Evolutionary conservation across 2,329 filamentous ascomycete species (phyloP).

Genomic region (Apiospora saccharicola): DNA sequence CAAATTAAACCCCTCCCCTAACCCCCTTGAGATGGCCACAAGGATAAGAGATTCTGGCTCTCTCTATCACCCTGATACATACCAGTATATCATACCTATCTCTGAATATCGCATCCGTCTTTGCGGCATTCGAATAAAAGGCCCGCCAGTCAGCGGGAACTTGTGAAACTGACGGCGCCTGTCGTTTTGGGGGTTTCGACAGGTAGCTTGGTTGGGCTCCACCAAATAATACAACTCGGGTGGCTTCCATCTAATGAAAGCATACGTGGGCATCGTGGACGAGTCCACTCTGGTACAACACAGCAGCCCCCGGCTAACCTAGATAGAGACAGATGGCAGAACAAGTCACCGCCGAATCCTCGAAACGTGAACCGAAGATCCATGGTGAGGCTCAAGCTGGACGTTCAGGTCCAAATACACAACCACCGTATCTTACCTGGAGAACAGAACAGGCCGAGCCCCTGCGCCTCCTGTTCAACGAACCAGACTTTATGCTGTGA

Average conservation of each 20-base stretch:
- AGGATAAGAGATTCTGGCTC: background rate
- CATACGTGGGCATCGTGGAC: constrained; percentile 9
- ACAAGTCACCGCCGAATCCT: constrained; percentile 3
- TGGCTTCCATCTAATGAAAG: constrained; percentile 9
- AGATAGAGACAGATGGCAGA: background rate
- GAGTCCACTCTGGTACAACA: constrained; percentile 4
- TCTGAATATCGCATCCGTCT: background rate
- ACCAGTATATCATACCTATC: background rate
- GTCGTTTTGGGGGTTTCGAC: constrained; percentile 1
- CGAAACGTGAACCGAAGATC: background rate
- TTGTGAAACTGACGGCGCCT: background rate
- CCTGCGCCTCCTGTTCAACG: background rate
- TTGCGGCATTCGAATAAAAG: constrained; percentile 3
- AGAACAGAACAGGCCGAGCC: background rate
- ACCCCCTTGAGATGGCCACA: background rate
- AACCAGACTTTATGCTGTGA: background rate
- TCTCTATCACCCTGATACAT: background rate
- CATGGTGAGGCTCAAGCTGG: constrained; percentile 17
- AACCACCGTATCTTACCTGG: background rate
- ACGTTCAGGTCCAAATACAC: background rate
- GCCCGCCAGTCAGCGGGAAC: constrained; percentile 11
- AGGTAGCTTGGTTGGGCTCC: background rate
- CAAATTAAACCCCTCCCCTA: constrained; percentile 5
- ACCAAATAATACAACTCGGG: constrained; percentile 3
- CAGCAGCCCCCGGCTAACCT: constrained; percentile 11